Percentiles rank a stretch among this genome's conserved stretches.
These are phyloP conservation scores for Cylindricascospora bacillispora DNA, from an alignment of 1,139 yeast species.

Conservation along the genomic window DNA sequence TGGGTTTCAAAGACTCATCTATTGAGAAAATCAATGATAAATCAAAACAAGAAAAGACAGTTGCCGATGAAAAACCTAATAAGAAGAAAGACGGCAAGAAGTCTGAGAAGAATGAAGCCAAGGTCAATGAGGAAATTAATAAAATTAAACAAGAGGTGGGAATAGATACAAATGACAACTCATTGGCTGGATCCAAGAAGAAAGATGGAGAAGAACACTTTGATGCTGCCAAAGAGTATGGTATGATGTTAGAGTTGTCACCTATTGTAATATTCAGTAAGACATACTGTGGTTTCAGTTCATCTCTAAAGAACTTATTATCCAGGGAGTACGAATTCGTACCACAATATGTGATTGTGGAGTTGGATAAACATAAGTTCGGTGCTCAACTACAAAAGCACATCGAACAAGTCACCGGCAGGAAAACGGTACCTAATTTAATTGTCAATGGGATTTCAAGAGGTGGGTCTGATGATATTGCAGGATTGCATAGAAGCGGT, in stretches of 20 bases:
- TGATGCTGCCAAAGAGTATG: constrained; percentile 47
- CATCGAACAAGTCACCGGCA: constrained; percentile 40
- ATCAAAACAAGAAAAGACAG: neutral
- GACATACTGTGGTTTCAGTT: constrained; percentile 60
- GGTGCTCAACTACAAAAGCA: constrained; percentile 48
- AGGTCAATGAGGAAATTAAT: constrained; percentile 10
- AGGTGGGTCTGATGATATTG: constrained; percentile 72
- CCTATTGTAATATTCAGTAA: constrained; percentile 65
- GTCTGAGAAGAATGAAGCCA: constrained; percentile 4
- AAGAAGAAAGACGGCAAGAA: too few relatives aligned
- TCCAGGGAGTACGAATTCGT: constrained; percentile 48
- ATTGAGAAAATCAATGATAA: constrained; percentile 1
- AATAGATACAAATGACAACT: neutral
- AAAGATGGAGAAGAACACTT: constrained; percentile 24
- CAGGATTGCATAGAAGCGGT: constrained; percentile 35
- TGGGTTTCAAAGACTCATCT: neutral
- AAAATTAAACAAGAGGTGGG: constrained; percentile 14
- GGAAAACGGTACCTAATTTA: constrained; percentile 59
- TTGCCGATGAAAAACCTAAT: neutral
- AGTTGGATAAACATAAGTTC: constrained; percentile 60
- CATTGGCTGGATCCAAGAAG: neutral
- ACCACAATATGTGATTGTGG: constrained; percentile 67
- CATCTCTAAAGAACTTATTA: constrained; percentile 51
- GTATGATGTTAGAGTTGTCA: constrained; percentile 40
- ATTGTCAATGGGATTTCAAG: constrained; percentile 46